These are phyloP conservation scores for Bimuria novae-zelandiae DNA, from an alignment of 2,329 filamentous ascomycete genomes.

Conservation along the genomic window DNA sequence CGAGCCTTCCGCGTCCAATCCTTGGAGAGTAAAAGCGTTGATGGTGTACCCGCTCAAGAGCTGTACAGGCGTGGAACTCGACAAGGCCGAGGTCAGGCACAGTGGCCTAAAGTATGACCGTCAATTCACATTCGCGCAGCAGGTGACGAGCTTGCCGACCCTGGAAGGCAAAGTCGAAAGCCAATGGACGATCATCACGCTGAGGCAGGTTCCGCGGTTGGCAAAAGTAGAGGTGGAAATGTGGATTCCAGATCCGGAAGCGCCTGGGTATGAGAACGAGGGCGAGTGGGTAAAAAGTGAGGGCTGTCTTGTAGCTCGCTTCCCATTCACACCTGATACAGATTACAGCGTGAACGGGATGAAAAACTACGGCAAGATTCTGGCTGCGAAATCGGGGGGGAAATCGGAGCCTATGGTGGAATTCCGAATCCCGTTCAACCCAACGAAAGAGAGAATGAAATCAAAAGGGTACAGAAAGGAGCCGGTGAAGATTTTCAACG, in stretches of 20 bases:
- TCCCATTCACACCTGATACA: conserved; percentile 56
- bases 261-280: conserved; percentile 55
- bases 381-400: conserved; percentile 40
- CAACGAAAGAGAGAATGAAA: conserved; percentile 61
- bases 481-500: conserved; percentile 68
- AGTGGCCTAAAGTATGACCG: conserved; percentile 79
- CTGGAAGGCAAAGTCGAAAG: conserved; percentile 48
- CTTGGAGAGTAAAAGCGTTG: conserved; percentile 66
- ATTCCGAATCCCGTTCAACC: conserved; percentile 69
- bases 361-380: conserved; percentile 36
- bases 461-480: conserved; percentile 63
- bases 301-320: conserved; percentile 68
- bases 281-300: conserved; percentile 57
- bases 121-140: conserved; percentile 80
- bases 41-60: conserved; percentile 85
- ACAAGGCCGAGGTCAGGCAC: conserved; percentile 65
- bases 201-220: conserved; percentile 70
- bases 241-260: conserved; percentile 70
- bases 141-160: conserved; percentile 49
- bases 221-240: conserved; percentile 69
- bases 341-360: conserved; percentile 40
- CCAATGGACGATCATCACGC: conserved; percentile 73
- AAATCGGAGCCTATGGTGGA: conserved; percentile 63
- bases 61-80: conserved; percentile 75
- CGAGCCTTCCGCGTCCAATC: conserved; percentile 29